These are phyloP conservation scores for Pseudogymnoascus sp. DNA, from an alignment of 2,329 filamentous ascomycete genomes.

Conservation along the genomic window DNA sequence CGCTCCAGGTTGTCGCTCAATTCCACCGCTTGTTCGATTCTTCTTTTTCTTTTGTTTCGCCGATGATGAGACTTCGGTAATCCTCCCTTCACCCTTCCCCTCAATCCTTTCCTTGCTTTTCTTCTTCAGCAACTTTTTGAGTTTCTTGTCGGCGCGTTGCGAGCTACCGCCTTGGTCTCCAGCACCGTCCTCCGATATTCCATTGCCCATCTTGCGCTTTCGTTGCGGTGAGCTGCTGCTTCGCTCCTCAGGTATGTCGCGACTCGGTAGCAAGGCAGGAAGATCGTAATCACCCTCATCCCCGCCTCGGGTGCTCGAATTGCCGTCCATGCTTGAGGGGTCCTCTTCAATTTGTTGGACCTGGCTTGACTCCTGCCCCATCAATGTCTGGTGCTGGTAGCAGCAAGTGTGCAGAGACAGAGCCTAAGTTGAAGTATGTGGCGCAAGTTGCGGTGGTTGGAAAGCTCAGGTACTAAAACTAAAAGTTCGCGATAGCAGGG, in stretches of 20 bases:
- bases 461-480: neutral
- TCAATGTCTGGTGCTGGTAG: neutral
- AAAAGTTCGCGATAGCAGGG: slow-evolving; percentile 4
- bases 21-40: neutral
- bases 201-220: neutral
- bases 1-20: neutral
- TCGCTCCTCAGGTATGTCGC: neutral
- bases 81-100: neutral
- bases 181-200: neutral
- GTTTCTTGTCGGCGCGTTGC: slow-evolving; percentile 1
- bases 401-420: neutral
- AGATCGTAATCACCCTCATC: neutral
- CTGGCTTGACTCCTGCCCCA: slow-evolving; percentile 6
- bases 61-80: neutral
- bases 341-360: neutral
- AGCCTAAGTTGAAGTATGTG: neutral
- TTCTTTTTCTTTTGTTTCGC: neutral
- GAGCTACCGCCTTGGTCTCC: neutral
- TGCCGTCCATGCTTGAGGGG: neutral
- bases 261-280: neutral
- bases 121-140: neutral
- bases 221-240: neutral
- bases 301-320: neutral
- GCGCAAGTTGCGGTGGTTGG: neutral
- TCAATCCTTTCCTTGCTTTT: neutral